A percentile compares a stretch with the other conserved stretches of the same genome.
Conservation (phyloP, 805 yeast species). For the Candida piceae region DNA sequence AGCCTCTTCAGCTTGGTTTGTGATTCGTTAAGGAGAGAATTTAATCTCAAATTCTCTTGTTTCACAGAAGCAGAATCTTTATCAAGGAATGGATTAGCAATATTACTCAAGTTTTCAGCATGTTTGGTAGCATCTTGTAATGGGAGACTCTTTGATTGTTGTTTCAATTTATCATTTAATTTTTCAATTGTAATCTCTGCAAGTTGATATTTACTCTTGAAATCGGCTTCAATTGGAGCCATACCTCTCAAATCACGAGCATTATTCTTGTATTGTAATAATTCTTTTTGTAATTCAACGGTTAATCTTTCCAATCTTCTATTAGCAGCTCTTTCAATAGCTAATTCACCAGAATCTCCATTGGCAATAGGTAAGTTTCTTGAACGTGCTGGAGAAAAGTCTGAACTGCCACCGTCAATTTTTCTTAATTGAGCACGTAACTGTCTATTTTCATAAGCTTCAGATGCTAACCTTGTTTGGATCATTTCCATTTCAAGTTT, state of each 20-base stretch:
- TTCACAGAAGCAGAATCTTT: slow-evolving; percentile 24
- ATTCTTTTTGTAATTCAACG: slow-evolving; percentile 31
- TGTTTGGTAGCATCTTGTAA: slow-evolving; percentile 25
- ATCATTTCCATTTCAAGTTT: slow-evolving; percentile 54
- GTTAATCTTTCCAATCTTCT: slow-evolving; percentile 29
- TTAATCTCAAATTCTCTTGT: slow-evolving; percentile 32
- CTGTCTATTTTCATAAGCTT: slow-evolving; percentile 52
- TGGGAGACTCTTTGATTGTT: slow-evolving; percentile 8
- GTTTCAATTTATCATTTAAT: slow-evolving; percentile 31
- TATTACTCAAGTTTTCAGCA: too few relatives aligned
- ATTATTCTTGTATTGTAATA: slow-evolving; percentile 27
- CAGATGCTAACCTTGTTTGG: slow-evolving; percentile 62
- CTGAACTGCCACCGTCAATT: slow-evolving; percentile 16
- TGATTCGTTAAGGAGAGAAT: slow-evolving; percentile 30
- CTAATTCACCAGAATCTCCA: slow-evolving; percentile 12
- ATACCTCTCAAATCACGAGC: slow-evolving; percentile 32
- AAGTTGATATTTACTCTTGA: slow-evolving; percentile 41
- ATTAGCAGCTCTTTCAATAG: slow-evolving; percentile 26
- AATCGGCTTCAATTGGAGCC: slow-evolving; percentile 32
- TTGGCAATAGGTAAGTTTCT: slow-evolving; percentile 1
- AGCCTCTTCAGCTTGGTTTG: slow-evolving; percentile 30
- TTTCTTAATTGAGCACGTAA: slow-evolving; percentile 38
- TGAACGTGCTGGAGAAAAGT: neutral
- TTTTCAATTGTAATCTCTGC: slow-evolving; percentile 40
- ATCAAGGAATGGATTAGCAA: too few relatives aligned